Evolutionary conservation across 164 flowering plant genomes (phyloP).

Genomic region (Macadamia tetraphylla): DNA sequence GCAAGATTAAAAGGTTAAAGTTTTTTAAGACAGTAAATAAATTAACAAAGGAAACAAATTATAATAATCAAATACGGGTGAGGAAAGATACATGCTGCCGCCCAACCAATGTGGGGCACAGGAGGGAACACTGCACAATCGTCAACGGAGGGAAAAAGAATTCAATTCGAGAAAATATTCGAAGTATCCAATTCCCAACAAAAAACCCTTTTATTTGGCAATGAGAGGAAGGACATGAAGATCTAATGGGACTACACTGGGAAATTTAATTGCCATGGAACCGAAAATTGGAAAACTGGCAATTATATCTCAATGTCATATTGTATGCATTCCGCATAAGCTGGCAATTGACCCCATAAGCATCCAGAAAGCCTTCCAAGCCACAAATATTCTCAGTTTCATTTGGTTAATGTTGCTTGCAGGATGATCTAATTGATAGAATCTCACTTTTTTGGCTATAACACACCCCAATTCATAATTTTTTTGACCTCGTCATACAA

Average conservation of each 20-base stretch:
- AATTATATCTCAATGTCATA: slow-evolving; percentile 6
- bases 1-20: too few relatives aligned
- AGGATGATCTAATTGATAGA: not conserved
- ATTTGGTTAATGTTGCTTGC: slow-evolving; percentile 1
- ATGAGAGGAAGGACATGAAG: not conserved
- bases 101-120: too few relatives aligned
- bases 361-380: not conserved
- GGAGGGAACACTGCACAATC: too few relatives aligned
- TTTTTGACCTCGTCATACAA: slow-evolving; percentile 87
- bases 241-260: not conserved
- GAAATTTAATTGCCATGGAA: not conserved
- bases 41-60: too few relatives aligned
- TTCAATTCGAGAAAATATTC: too few relatives aligned
- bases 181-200: not conserved
- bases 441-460: slow-evolving; percentile 18
- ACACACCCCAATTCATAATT: slow-evolving; percentile 63
- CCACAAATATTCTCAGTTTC: not conserved
- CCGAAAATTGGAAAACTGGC: slow-evolving; percentile 3
- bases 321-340: slow-evolving; percentile 8
- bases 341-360: not conserved
- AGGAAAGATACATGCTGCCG: too few relatives aligned
- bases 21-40: too few relatives aligned
- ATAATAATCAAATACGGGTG: too few relatives aligned
- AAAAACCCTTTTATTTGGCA: slow-evolving; percentile 4
- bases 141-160: too few relatives aligned